Evolutionary conservation across 495 filamentous ascomycete genomes (phyloP).

Genomic region (Schizothecium vesticola): DNA sequence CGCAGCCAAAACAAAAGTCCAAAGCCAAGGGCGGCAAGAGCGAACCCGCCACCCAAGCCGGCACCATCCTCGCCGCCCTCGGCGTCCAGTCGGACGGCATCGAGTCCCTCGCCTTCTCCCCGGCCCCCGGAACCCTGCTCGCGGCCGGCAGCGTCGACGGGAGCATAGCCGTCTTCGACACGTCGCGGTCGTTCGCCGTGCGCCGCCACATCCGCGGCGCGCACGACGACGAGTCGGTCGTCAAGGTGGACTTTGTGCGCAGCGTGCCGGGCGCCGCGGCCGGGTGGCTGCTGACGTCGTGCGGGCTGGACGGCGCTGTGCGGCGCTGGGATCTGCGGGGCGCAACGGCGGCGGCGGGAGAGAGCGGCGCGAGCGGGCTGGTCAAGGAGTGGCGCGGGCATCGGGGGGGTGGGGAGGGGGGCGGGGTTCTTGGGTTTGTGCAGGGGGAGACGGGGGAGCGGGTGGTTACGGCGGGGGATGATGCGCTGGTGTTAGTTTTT

Average conservation of each 20-base stretch:
- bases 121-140: constrained; percentile 57
- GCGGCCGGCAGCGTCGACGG: constrained; percentile 90
- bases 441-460: constrained; percentile 62
- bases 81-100: constrained; percentile 63
- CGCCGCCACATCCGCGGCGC: constrained; percentile 73
- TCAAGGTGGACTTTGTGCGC: constrained; percentile 84
- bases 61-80: constrained; percentile 66
- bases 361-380: constrained; percentile 52
- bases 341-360: constrained; percentile 53
- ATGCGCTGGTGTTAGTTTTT: constrained; percentile 67
- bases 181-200: constrained; percentile 73
- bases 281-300: constrained; percentile 66
- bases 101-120: constrained; percentile 80
- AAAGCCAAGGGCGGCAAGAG: constrained; percentile 19
- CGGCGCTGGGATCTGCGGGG: constrained; percentile 82
- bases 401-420: constrained; percentile 68
- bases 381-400: constrained; percentile 80
- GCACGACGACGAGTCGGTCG: constrained; percentile 76
- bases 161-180: constrained; percentile 82
- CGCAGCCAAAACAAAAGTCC: constrained; percentile 20
- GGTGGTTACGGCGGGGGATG: constrained; percentile 85
- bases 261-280: constrained; percentile 22
- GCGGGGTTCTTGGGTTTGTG: constrained; percentile 85
- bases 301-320: constrained; percentile 83
- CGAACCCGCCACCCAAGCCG: constrained; percentile 56